Base-by-base conservation (phyloP, 1,284 basidiomycete genomes). In the Mycosarcoma maydis region DNA sequence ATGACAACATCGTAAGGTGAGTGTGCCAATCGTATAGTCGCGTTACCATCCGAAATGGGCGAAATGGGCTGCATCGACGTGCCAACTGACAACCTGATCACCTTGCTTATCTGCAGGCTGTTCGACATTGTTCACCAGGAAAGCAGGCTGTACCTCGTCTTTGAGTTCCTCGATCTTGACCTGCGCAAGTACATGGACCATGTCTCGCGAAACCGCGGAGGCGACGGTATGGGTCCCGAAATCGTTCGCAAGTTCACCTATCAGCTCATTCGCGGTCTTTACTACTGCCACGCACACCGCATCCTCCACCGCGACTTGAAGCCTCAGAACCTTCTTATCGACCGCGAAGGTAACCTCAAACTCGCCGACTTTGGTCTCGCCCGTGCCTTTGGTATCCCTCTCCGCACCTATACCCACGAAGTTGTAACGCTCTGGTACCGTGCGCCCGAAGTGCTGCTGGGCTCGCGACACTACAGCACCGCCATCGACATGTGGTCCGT, bases 401-500 rank as follows among this genome's bases (percentile, higher is more conserved):
- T 98, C 85, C 87, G 95, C 78, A 97, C 95, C 17, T 98, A 97
- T 83, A 98, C 94, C 19, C 95, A 98, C 80, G 95, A 98, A 87
- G 95, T 76, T 27, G 96, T 98, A 38, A 98, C 95, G 10, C 86
- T 98, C 24, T 98, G 95, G 95, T 98, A 98, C 82, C 90, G 95
- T 52, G 93, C 95, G 1, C 95, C 96, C 1, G 95, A 98, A 81
- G 95, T 98, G 17, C 86, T 98, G 23, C 88, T 98, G 2, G 96
- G 96, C 22, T 92, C 92, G 9, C 89, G 94, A 52, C 94, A 97
- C 81, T 98, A 98, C 84, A 90, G 91, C 19, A 98, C 96, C 3
- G 78, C 92, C 26, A 92, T 98, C 78, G 96, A 98, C 83, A 95
- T 98, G 88, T 98, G 95, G 95, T 94, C 91, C 41, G 94, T 97